phyloP scores from a whole-genome alignment of 495 filamentous ascomycete genomes.

The Penicillium daleae region DNA sequence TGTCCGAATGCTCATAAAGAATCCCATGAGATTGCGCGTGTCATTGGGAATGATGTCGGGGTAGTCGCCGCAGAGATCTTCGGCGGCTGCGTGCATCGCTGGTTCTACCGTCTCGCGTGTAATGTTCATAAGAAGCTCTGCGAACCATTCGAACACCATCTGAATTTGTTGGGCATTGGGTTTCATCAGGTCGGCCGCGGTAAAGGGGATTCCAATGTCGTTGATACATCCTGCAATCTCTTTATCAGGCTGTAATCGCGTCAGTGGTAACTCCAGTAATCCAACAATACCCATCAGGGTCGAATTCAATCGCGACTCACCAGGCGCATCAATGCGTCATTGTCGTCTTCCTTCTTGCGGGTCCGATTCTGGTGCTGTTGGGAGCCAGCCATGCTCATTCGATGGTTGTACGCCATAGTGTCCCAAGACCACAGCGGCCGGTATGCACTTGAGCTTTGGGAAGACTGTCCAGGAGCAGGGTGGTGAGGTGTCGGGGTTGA shows the following conservation, averaged over 20 bases:
- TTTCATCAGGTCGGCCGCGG: conserved; percentile 85
- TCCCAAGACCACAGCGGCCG: conserved; percentile 5
- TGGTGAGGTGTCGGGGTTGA: conserved; percentile 7
- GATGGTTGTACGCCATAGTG: conserved; percentile 63
- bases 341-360: conserved; percentile 79
- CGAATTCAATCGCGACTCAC: conserved; percentile 43
- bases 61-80: conserved; percentile 81
- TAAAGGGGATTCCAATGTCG: conserved; percentile 91
- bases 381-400: conserved; percentile 66
- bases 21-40: conserved; percentile 89
- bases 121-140: conserved; percentile 87
- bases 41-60: conserved; percentile 83
- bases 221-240: conserved; percentile 97
- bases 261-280: conserved; percentile 20
- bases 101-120: conserved; percentile 91
- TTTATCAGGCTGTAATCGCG: conserved; percentile 62
- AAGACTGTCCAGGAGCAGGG: conserved; percentile 12
- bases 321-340: conserved; percentile 87
- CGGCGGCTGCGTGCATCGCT: conserved; percentile 86
- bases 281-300: too few relatives aligned
- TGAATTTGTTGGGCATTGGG: conserved; percentile 93
- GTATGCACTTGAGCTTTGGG: not conserved
- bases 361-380: conserved; percentile 63
- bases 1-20: conserved; percentile 77
- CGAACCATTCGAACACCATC: conserved; percentile 97